phyloP scores from a whole-genome alignment of 2,329 filamentous ascomycete genomes.

The Nemania sp. region DNA sequence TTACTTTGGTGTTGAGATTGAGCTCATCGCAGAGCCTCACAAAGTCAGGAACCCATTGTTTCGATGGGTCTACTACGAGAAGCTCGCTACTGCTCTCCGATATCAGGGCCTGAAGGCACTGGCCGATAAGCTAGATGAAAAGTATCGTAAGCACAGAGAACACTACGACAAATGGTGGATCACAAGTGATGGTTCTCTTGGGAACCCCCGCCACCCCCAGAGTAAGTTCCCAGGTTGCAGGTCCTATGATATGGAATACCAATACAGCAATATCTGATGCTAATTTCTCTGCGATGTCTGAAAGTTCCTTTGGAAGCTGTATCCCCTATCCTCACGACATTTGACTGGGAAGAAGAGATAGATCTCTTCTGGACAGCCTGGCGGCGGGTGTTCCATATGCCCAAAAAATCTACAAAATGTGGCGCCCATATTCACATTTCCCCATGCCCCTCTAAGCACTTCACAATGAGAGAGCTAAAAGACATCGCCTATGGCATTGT shows the following conservation, averaged over 20 bases:
- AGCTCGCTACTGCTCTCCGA: not conserved
- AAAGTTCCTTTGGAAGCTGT: slow-evolving; percentile 17
- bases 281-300: not conserved
- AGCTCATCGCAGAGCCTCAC: slow-evolving; percentile 7
- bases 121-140: slow-evolving; percentile 2
- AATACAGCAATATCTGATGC: too few relatives aligned
- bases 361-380: not conserved
- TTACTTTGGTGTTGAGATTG: slow-evolving; percentile 22
- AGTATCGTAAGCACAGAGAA: slow-evolving; percentile 5
- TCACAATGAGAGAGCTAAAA: not conserved
- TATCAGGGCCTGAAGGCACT: not conserved
- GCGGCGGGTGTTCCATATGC: not conserved
- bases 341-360: not conserved
- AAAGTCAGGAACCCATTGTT: not conserved
- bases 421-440: slow-evolving; percentile 13
- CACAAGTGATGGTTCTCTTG: slow-evolving; percentile 10
- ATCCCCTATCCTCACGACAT: slow-evolving; percentile 3
- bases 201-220: slow-evolving; percentile 5
- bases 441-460: not conserved
- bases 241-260: too few relatives aligned
- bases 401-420: not conserved
- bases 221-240: slow-evolving; percentile 2
- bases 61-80: not conserved
- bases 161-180: slow-evolving; percentile 16
- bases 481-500: slow-evolving; percentile 10